A percentile compares a stretch with the other conserved stretches of the same genome.
Conservation (phyloP, 345 rosid species). For the Xanthoceras sorbifolium region DNA sequence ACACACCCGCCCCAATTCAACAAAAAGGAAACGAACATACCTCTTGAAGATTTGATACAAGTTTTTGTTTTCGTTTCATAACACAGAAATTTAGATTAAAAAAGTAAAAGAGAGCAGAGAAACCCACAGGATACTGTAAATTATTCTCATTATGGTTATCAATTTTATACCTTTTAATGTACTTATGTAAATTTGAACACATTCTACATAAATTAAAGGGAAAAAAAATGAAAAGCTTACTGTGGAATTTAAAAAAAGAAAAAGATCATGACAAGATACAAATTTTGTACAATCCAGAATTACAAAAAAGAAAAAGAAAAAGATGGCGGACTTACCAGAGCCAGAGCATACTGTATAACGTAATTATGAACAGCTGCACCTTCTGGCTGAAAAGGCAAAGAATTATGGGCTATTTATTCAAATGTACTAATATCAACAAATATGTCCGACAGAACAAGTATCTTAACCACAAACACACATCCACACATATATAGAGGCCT, state of each 20-base stretch:
- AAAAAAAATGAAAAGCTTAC: not conserved
- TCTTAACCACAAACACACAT: not conserved
- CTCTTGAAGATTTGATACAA: not conserved
- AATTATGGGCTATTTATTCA: slow-evolving; percentile 19
- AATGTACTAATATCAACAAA: slow-evolving; percentile 5
- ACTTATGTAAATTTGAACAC: not conserved
- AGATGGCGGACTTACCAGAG: slow-evolving; percentile 56
- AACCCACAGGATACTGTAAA: not conserved
- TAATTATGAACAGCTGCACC: slow-evolving; percentile 88
- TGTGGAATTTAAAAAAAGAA: not conserved
- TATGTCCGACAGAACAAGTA: not conserved
- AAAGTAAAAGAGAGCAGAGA: not conserved
- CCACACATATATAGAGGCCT: not conserved
- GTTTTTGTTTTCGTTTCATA: not conserved
- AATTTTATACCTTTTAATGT: not conserved
- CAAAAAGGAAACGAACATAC: not conserved
- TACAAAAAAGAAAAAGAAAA: not conserved
- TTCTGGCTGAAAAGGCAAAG: slow-evolving; percentile 73
- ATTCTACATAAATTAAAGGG: not conserved
- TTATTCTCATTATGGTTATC: not conserved
- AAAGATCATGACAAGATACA: not conserved
- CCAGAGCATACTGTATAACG: slow-evolving; percentile 94
- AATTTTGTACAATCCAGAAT: not conserved
- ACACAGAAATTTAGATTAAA: not conserved
- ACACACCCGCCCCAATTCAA: not conserved